phyloP scores from a whole-genome alignment of 176 grass and related monocot genomes.

The Carex kokanica region DNA sequence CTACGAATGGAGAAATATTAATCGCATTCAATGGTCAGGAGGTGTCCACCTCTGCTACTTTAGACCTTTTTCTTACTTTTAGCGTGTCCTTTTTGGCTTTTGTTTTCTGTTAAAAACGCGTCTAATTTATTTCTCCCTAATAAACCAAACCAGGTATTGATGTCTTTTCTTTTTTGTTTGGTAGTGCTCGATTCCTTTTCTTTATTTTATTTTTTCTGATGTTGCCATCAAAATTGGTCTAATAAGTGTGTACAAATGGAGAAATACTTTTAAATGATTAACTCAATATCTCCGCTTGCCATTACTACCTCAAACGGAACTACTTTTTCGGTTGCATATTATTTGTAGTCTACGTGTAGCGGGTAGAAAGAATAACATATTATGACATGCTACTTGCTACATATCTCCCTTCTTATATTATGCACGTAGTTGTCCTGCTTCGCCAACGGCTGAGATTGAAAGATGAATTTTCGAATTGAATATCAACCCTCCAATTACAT shows the following conservation, averaged over 20 bases:
- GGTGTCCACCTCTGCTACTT: neutral
- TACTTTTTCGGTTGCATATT: neutral
- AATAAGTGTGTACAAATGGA: too few relatives aligned
- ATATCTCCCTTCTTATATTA: neutral
- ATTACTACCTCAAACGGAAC: neutral
- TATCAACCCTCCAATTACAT: too few relatives aligned
- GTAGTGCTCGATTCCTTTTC: neutral
- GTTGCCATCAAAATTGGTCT: neutral
- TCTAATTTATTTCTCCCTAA: neutral
- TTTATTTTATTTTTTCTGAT: neutral
- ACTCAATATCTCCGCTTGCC: neutral
- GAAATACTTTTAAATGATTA: neutral
- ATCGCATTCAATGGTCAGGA: neutral
- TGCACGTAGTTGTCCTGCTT: too few relatives aligned
- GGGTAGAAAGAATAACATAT: neutral
- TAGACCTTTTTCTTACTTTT: neutral
- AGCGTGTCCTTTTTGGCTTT: neutral
- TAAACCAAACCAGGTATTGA: neutral
- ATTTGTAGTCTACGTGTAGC: neutral
- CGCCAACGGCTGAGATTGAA: too few relatives aligned
- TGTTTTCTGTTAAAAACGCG: conserved; percentile 9
- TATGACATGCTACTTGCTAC: neutral
- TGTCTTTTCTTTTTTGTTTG: neutral
- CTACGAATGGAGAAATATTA: neutral
- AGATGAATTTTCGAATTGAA: too few relatives aligned